phyloP scores from a whole-genome alignment of 192 early-diverging fungal species.

The Linnemannia elongata region DNA sequence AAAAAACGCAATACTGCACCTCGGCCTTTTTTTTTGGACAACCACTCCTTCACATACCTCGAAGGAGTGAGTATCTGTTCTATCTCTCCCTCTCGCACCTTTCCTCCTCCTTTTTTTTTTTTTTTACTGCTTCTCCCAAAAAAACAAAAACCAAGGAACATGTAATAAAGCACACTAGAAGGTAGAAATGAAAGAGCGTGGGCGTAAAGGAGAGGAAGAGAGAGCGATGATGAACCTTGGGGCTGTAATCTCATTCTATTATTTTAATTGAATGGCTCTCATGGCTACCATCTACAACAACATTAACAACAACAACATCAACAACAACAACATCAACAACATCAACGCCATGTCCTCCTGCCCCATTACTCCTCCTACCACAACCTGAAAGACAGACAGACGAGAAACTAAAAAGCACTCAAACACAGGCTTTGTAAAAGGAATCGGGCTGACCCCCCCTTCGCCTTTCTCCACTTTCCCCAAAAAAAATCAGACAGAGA shows the following conservation, averaged over 20 bases:
- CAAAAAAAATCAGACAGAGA: neutral
- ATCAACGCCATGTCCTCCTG: no score
- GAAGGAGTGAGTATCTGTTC: neutral
- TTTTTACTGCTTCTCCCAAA: neutral
- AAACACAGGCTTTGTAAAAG: neutral
- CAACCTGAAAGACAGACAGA: neutral
- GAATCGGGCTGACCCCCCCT: neutral
- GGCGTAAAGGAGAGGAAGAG: neutral
- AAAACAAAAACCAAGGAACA: neutral
- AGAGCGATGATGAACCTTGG: neutral
- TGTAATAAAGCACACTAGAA: neutral
- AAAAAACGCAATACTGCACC: neutral
- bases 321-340: no score
- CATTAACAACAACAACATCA: no score
- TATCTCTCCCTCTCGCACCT: neutral
- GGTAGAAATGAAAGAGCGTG: neutral
- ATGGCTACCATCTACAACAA: neutral
- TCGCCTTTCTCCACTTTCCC: neutral
- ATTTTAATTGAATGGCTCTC: slow-evolving; percentile 2
- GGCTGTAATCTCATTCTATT: neutral
- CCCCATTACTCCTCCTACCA: neutral
- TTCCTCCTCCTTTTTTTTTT: neutral
- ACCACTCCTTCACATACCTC: neutral
- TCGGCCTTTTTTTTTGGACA: neutral
- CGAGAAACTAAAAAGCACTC: neutral